These are phyloP conservation scores for Apodospora peruviana DNA, from an alignment of 495 filamentous ascomycete genomes.

Conservation along the genomic window DNA sequence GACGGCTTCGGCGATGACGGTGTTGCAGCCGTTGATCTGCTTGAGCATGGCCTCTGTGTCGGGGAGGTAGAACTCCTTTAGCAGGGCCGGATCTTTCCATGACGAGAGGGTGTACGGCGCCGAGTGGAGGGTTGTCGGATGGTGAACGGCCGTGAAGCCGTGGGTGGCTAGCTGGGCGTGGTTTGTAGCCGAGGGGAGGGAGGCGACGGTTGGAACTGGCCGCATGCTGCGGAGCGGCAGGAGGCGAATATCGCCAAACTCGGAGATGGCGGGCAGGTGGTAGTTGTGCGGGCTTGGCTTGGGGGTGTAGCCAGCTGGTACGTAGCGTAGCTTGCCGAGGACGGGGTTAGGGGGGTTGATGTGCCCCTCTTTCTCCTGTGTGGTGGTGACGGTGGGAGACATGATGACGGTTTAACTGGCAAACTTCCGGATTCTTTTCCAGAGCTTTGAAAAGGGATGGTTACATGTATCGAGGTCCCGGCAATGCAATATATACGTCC, in stretches of 20 bases:
- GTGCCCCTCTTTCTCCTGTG: no score
- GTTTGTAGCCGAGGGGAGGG: neutral
- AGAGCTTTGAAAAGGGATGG: no score
- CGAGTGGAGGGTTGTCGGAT: constrained; percentile 6
- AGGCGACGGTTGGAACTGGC: constrained; percentile 1
- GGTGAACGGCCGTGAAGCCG: constrained; percentile 10
- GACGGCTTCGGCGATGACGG: constrained; percentile 4
- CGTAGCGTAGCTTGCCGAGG: constrained; percentile 4
- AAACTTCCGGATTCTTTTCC: no score
- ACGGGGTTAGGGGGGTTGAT: neutral
- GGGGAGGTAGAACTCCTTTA: constrained; percentile 10
- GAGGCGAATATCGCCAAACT: constrained; percentile 6
- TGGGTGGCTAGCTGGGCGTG: constrained; percentile 2
- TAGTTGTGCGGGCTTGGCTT: constrained; percentile 5
- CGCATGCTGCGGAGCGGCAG: constrained; percentile 7
- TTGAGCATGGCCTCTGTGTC: constrained; percentile 8
- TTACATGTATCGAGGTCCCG: no score
- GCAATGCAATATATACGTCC: no score
- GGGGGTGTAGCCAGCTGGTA: constrained; percentile 5
- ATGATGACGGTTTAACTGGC: neutral
- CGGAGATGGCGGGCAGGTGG: constrained; percentile 9
- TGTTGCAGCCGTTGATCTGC: constrained; percentile 8
- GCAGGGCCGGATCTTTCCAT: constrained; percentile 6
- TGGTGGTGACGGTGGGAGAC: neutral
- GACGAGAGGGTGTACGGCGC: constrained; percentile 3